A percentile compares a stretch with the other conserved stretches of the same genome.
These are phyloP conservation scores for Gymnopus androsaceus DNA, from an alignment of 1,284 basidiomycete genomes.

Conservation along the genomic window DNA sequence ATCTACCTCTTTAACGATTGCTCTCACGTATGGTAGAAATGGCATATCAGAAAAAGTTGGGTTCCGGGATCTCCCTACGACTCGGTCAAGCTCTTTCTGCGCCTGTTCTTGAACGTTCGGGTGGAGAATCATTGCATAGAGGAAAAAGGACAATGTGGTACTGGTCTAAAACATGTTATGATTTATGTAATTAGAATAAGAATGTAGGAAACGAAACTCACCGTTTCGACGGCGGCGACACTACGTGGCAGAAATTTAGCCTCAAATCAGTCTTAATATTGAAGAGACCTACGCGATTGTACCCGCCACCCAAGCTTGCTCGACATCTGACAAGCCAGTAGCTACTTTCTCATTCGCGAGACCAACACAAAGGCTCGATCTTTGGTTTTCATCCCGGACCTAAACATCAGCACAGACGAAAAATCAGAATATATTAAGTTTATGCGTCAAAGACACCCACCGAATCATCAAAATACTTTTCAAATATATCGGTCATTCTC, in stretches of 20 bases:
- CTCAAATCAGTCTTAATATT: background rate
- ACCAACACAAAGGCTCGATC: slow-evolving; percentile 2
- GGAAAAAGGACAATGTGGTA: slow-evolving; percentile 7
- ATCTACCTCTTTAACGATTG: slow-evolving; percentile 13
- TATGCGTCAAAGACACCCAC: background rate
- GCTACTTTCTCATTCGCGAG: background rate
- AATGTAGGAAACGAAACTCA: background rate
- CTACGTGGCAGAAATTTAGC: background rate
- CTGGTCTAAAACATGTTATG: background rate
- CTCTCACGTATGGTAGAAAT: slow-evolving; percentile 9
- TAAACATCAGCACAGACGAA: background rate
- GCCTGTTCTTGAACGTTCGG: slow-evolving; percentile 6
- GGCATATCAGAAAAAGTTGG: slow-evolving; percentile 11
- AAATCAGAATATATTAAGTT: background rate
- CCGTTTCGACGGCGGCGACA: slow-evolving; percentile 9
- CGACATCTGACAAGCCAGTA: background rate
- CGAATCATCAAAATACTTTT: background rate
- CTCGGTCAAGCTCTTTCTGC: slow-evolving; percentile 7
- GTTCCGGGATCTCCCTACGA: slow-evolving; percentile 7
- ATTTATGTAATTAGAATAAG: background rate
- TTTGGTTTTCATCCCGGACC: slow-evolving; percentile 1
- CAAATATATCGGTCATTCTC: slow-evolving; percentile 4
- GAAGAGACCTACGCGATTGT: background rate
- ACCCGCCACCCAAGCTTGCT: slow-evolving; percentile 11
- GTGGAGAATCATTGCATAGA: slow-evolving; percentile 8